Base-by-base conservation (phyloP, 2,329 filamentous ascomycete species). In the Penicillium sp. region DNA sequence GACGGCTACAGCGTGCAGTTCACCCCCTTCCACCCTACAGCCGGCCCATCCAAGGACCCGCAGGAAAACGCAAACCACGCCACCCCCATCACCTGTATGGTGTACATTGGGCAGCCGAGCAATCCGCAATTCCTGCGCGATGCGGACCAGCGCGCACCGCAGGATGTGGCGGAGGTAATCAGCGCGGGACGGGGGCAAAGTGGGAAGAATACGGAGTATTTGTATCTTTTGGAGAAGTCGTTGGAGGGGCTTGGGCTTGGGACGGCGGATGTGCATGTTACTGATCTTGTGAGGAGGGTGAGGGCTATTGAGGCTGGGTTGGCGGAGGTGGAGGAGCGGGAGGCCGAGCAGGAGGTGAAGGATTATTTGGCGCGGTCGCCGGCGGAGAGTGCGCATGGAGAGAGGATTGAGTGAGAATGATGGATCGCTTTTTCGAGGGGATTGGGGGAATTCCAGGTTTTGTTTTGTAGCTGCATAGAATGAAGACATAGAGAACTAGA, bases 1-100 rank as follows among this genome's bases (percentile, higher is more conserved):
- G 96, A 98, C 78, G 95, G 95, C 28, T 99, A 99, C 78, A 91
- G 88, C 55, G 96, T 96, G 66, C 93, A 97, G 77, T 91, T 92
- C 76, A 91, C 92, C 31, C 87, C 90, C 0, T 97, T 98, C 75
- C 82, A 93, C 69, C 52, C 34, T 25, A 54, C 35, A 8, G 20
- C 61, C 1, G 35, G 51, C 1, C 5, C 58, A 1, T 34, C 34
- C 31, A 35, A 17, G 5, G n/a, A 38, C 1, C 17, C 31, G 14
- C 20, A 39, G 10, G 12, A 41, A 4, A 34, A 22, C 10, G 51
- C 31, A 25, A 43, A 52, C 3, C 35, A 56, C 1, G 14, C 60
- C 3, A 56, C 57, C 7, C 75, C 81, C 5, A 81, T 84, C 60
- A 76, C 76, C 11, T 88, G 85, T 60, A 85, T 97, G 63, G 91